Evolutionary conservation across 305 asterid genomes (phyloP), one percentile per base, ranked within the genome.

Genomic region (Solanum hybrid): DNA sequence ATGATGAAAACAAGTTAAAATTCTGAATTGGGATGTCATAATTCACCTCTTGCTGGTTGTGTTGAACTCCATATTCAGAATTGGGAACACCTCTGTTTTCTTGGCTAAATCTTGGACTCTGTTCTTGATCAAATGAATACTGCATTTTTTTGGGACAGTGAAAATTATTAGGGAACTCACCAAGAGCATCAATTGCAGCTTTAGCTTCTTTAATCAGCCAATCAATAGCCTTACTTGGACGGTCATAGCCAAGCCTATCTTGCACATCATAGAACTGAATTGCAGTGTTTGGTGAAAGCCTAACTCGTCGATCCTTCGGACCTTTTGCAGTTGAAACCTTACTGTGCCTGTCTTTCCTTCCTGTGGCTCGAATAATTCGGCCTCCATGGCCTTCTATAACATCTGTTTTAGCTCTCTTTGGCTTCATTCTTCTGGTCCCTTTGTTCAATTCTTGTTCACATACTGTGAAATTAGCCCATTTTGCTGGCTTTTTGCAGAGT

Each of bases 171-270:
- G 90, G 84, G 73, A 84, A 82, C 79, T 84, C 29, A 72, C 90
- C 89, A 6, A 96, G 96, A 6, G 94, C 94, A 79, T 95, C 98
- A 36, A 96, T 96, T 90, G 98, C 96, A 79, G 93, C 38, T 91
- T 95, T 95, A 8, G 98, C 98, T 89, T 94, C 95, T 70, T 92
- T 90, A 95, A 96, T 95, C n/a, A 96, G 93, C 98, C 98, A 96
- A 88, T 96, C 98, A 29, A 96, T 93, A 92, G 96, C 98, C 75
- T 95, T 94, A 77, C 98, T 96, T 9, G 98, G 97, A 26, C 98
- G 93, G 91, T 95, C 97, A 88, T 80, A 95, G 45, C 97, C 96
- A 75, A 96, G 98, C 91, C 98, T 34, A 5, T 95, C 96, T 91
- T 95, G 98, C 79, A 95, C 96, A 57, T 96, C 98, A 89, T 95